Percentiles rank a stretch among this genome's conserved stretches.
These are phyloP conservation scores for Vairimorpha necatrix DNA, from an alignment of 371 early-diverging fungal species.

Conservation along the genomic window DNA sequence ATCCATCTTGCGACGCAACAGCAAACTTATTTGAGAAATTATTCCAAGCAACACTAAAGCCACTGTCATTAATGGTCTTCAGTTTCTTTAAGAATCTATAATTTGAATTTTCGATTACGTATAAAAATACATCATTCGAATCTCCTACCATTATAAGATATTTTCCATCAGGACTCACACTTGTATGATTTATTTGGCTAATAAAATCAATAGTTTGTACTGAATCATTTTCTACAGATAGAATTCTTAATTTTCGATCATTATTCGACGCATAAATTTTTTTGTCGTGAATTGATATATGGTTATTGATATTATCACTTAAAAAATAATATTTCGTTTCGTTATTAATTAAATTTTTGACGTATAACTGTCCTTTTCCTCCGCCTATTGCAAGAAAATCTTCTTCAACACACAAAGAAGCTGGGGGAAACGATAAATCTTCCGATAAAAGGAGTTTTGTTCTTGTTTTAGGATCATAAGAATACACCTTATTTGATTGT, in stretches of 20 bases:
- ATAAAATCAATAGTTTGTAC: conserved; percentile 67
- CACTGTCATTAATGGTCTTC: conserved; percentile 67
- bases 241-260: conserved; percentile 80
- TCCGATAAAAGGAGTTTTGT: conserved; percentile 68
- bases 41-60: conserved; percentile 76
- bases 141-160: conserved; percentile 79
- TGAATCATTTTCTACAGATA: conserved; percentile 68
- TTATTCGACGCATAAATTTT: conserved; percentile 79
- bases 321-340: conserved; percentile 69
- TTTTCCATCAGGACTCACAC: conserved; percentile 74
- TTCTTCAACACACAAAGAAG: conserved; percentile 68
- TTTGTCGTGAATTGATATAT: conserved; percentile 67
- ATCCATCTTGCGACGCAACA: conserved; percentile 74
- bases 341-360: conserved; percentile 70
- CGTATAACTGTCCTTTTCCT: conserved; percentile 74
- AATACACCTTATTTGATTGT: conserved; percentile 68
- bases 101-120: conserved; percentile 68
- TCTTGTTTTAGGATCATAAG: conserved; percentile 67
- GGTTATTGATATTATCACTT: conserved; percentile 80
- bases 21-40: conserved; percentile 71
- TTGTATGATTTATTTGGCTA: conserved; percentile 65
- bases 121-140: conserved; percentile 72
- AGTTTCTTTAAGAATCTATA: conserved; percentile 70
- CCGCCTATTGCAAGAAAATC: conserved; percentile 82
- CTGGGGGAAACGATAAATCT: conserved; percentile 73